These are phyloP conservation scores for Sugiyamaella pinicola DNA, from an alignment of 1,139 yeast genomes.

Conservation along the genomic window DNA sequence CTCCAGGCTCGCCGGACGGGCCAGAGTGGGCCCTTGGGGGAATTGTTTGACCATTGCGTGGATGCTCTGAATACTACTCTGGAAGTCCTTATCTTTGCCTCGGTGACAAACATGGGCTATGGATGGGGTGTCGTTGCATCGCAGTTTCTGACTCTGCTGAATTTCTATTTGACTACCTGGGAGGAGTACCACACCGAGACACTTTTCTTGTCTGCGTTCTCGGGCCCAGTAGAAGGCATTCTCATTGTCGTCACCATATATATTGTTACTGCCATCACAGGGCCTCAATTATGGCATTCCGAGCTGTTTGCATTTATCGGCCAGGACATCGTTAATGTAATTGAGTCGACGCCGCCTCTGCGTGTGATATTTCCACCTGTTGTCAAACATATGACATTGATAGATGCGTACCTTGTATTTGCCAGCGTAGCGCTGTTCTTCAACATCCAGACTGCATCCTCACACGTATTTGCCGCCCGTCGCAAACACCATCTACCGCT, in stretches of 20 bases:
- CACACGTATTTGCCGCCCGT: constrained; percentile 64
- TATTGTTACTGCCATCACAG: constrained; percentile 61
- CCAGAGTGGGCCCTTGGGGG: constrained; percentile 93
- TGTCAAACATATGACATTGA: constrained; percentile 34
- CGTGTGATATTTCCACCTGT: constrained; percentile 16
- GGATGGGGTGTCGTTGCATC: constrained; percentile 62
- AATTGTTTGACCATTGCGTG: constrained; percentile 87
- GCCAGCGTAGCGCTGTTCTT: constrained; percentile 64
- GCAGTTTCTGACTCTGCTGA: constrained; percentile 74
- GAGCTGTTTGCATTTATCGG: constrained; percentile 30
- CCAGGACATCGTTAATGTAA: constrained; percentile 6
- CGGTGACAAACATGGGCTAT: constrained; percentile 73
- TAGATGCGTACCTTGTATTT: constrained; percentile 50
- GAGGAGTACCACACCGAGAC: constrained; percentile 93
- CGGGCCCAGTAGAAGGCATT: constrained; percentile 97
- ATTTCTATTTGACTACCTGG: constrained; percentile 92
- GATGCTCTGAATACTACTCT: constrained; percentile 90
- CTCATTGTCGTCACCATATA: constrained; percentile 61
- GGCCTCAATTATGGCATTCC: constrained; percentile 60
- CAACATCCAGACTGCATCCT: constrained; percentile 72
- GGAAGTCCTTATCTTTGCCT: constrained; percentile 69
- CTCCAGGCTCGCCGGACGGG: constrained; percentile 91
- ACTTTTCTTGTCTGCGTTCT: constrained; percentile 72
- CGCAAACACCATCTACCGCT: constrained; percentile 40
- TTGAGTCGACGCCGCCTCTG: neutral